Base-by-base conservation (phyloP, 164 flowering plant species). In the Vitis labrusca region DNA sequence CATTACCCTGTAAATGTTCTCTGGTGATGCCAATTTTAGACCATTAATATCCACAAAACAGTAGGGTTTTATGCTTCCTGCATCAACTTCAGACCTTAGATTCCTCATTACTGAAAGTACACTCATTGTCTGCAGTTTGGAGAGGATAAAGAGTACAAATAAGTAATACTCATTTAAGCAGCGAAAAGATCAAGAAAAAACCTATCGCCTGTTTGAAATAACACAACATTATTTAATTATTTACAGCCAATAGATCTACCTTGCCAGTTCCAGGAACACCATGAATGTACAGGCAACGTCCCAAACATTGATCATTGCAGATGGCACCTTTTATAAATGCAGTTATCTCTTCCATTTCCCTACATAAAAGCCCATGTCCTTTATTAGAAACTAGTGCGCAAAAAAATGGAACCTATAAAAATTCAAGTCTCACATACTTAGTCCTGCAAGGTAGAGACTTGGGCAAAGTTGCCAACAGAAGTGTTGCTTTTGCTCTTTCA, bases 201-300 rank as follows among this genome's bases (percentile, higher is more conserved):
- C 17, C 30, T 52, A 50, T 16, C 6, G 7, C 17, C 13, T 49
- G 29, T 32, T 47, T 32, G 48, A 64, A 57, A 59, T 5, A 27
- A 60, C 27, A 23, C 0, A 57, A 58, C n/a, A 2, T 17, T 30
- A 23, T 13, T 52, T 61, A 57, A 16, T 7, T 37, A 16, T 52
- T 48, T 7, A 54, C 1, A 49, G 62, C 52, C 55, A 66, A 47
- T 11, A 70, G 65, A 62, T 53, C 59, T 81, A 93, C 99, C 92
- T 95, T 95, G 73, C 99, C 99, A 71, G 99, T 95, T 74, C 98
- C 99, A 71, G 99, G 99, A 77, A 95, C 99, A 76, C 99, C 99
- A 79, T 95, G 97, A 71, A 95, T 86, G 80, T 95, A 95, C 23
- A 95, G 83, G 85, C 99, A 95, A 54, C 97, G 94, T 11, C 99